Evolutionary conservation across 2,329 filamentous ascomycete species (phyloP).

Genomic region (Neofusicoccum cordaticola): DNA sequence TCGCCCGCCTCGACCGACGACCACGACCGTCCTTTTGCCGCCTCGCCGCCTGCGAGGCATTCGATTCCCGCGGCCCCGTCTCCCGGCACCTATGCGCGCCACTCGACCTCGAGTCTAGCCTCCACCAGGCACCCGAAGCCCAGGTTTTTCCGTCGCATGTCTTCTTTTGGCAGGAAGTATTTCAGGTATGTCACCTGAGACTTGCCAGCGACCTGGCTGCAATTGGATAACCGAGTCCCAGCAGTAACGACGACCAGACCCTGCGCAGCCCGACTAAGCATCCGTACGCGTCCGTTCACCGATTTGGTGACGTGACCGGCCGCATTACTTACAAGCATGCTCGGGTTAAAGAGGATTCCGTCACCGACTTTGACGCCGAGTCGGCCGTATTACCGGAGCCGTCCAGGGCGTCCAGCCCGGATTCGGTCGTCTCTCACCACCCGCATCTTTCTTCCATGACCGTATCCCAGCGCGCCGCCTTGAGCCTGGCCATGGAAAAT

Average conservation of each 20-base stretch:
- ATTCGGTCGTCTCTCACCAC: constrained; percentile 10
- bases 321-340: constrained; percentile 10
- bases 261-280: neutral
- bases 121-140: constrained; percentile 8
- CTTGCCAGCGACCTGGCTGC: too few relatives aligned
- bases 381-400: constrained; percentile 3
- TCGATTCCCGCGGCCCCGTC: constrained; percentile 4
- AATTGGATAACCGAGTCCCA: neutral
- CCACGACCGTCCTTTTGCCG: neutral
- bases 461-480: neutral
- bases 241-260: neutral
- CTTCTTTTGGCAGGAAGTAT: neutral
- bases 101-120: constrained; percentile 1
- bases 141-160: constrained; percentile 9
- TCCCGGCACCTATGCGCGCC: neutral
- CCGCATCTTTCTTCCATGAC: neutral
- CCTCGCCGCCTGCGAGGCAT: neutral
- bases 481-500: constrained; percentile 9
- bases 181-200: constrained; percentile 2
- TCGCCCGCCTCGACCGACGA: constrained; percentile 11
- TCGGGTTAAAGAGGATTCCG: constrained; percentile 11
- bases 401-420: constrained; percentile 12
- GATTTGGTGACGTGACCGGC: constrained; percentile 7
- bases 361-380: constrained; percentile 7
- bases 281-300: neutral